Percentiles rank a stretch among this genome's conserved stretches.
These are phyloP conservation scores for Kalmanozyma brasiliensis DNA, from an alignment of 1,284 basidiomycete species.

Conservation along the genomic window DNA sequence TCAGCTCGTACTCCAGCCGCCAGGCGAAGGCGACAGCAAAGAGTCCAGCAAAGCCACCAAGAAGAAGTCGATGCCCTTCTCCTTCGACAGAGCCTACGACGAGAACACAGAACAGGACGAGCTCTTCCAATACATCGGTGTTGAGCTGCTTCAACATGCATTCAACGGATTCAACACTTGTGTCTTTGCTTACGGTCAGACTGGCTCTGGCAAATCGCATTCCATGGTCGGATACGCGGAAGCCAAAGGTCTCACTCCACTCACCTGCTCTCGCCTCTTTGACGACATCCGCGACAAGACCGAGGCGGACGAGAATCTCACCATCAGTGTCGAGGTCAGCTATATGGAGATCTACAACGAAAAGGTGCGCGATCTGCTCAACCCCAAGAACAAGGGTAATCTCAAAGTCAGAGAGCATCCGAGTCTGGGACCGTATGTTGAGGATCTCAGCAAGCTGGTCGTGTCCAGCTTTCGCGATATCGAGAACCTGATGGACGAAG, in stretches of 20 bases:
- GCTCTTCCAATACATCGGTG: constrained; percentile 91
- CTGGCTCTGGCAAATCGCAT: constrained; percentile 59
- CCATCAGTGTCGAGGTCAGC: constrained; percentile 92
- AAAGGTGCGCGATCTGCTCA: constrained; percentile 92
- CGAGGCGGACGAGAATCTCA: constrained; percentile 76
- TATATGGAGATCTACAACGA: constrained; percentile 88
- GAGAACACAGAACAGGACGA: constrained; percentile 73
- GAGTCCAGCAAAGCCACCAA: constrained; percentile 59
- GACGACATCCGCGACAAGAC: constrained; percentile 77
- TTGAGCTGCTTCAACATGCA: constrained; percentile 91
- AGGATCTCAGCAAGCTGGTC: constrained; percentile 91
- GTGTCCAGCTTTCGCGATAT: constrained; percentile 92
- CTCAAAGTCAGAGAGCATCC: constrained; percentile 96
- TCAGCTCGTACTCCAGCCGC: constrained; percentile 59
- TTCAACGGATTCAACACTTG: constrained; percentile 94
- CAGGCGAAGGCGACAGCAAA: constrained; percentile 42
- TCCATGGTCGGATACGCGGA: constrained; percentile 74
- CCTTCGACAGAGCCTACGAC: constrained; percentile 61
- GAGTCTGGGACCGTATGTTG: constrained; percentile 84
- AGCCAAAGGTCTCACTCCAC: constrained; percentile 96
- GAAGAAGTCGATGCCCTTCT: constrained; percentile 64
- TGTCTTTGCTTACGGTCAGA: constrained; percentile 65
- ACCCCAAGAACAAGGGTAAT: constrained; percentile 96
- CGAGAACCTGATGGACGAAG: constrained; percentile 99
- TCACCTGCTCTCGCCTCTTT: constrained; percentile 93